A percentile compares a stretch with the other conserved stretches of the same genome.
Conservation (phyloP, 108 stramenopile species). For the Aurantiochytrium sp. region DNA sequence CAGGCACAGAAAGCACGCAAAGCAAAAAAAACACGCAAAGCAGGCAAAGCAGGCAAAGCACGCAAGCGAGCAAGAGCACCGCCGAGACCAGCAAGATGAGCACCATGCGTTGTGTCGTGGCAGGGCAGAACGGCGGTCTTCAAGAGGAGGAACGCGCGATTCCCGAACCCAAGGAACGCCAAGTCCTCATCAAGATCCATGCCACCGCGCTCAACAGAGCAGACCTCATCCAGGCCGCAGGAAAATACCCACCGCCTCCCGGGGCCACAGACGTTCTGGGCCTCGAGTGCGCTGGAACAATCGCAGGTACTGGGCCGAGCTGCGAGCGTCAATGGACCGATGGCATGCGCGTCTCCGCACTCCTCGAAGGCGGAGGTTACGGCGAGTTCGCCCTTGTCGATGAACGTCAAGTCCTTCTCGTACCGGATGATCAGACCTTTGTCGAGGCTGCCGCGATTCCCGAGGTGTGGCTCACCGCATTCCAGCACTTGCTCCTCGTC, state of each 20-base stretch:
- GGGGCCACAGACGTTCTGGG: constrained; percentile 18
- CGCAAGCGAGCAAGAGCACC: no score
- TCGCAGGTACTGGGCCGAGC: not conserved
- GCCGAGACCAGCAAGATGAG: not conserved
- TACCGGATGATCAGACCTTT: not conserved
- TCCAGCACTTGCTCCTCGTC: not conserved
- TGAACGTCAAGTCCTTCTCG: not conserved
- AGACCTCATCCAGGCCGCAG: constrained; percentile 1
- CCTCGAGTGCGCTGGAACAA: not conserved
- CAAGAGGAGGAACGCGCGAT: not conserved
- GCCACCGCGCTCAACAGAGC: constrained; percentile 11
- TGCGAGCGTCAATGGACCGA: not conserved
- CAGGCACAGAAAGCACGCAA: no score
- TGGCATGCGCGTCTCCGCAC: not conserved
- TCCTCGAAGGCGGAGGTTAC: not conserved
- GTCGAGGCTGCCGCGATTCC: not conserved
- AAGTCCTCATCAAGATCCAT: not conserved
- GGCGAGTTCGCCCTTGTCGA: not conserved
- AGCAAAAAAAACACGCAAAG: no score
- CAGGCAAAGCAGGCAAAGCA: no score
- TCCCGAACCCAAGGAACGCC: not conserved
- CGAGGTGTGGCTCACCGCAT: not conserved
- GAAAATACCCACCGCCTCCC: not conserved
- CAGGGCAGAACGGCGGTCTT: not conserved
- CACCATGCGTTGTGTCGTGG: not conserved